Percentiles rank a stretch among this genome's conserved stretches.
Evolutionary conservation across 768 basidiomycete genomes (phyloP).

Genomic region (Leucocoprinus sp.): DNA sequence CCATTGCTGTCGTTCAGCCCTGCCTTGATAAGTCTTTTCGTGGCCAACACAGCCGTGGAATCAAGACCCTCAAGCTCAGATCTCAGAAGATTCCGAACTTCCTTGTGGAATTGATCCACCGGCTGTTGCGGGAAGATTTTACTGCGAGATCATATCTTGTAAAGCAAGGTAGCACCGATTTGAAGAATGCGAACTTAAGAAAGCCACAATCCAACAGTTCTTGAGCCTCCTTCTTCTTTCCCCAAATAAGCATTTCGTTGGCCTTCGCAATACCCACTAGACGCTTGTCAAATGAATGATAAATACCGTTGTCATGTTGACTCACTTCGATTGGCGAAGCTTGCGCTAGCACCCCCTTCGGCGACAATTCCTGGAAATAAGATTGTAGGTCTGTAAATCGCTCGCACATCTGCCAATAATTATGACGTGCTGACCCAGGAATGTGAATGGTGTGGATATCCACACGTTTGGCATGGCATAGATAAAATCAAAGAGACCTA

Average conservation of each 20-base stretch:
- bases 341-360: conserved; percentile 65
- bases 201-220: conserved; percentile 56
- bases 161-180: background rate
- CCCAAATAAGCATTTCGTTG: conserved; percentile 65
- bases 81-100: conserved; percentile 40
- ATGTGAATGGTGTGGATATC: conserved; percentile 61
- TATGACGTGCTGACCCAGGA: conserved; percentile 37
- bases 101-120: conserved; percentile 43
- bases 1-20: conserved; percentile 56
- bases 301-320: background rate
- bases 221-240: conserved; percentile 53
- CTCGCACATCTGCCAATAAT: background rate
- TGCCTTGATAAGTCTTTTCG: conserved; percentile 45
- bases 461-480: conserved; percentile 55
- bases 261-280: conserved; percentile 63
- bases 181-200: conserved; percentile 42
- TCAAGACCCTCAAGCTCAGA: conserved; percentile 54
- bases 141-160: conserved; percentile 23
- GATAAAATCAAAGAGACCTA: conserved; percentile 73
- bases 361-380: conserved; percentile 44
- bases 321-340: conserved; percentile 59
- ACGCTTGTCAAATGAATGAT: background rate
- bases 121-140: conserved; percentile 51
- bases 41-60: conserved; percentile 40
- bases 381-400: background rate